These are phyloP conservation scores for Trametes hirsuta DNA, from an alignment of 1,284 basidiomycete genomes.

Conservation along the genomic window DNA sequence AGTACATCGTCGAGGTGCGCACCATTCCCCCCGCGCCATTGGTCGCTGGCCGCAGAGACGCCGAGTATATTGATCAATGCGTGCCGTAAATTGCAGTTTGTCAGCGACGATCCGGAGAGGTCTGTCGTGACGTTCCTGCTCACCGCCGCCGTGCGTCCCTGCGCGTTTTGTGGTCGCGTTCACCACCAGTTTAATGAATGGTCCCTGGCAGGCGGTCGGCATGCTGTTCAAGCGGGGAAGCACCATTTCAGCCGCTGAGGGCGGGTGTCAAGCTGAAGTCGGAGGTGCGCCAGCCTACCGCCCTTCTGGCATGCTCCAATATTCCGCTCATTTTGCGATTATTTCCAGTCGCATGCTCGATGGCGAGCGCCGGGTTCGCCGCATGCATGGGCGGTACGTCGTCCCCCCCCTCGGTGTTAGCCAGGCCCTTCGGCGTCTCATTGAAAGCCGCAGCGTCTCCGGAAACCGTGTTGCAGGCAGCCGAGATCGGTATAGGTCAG, in stretches of 20 bases:
- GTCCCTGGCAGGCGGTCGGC: constrained; percentile 69
- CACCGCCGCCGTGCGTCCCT: constrained; percentile 69
- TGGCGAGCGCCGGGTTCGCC: constrained; percentile 92
- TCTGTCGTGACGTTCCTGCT: constrained; percentile 86
- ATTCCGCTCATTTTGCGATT: constrained; percentile 6
- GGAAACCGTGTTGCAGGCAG: constrained; percentile 85
- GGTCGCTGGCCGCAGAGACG: neutral
- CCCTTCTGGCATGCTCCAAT: neutral
- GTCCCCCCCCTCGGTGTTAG: neutral
- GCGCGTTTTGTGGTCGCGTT: neutral
- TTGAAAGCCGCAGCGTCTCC: constrained; percentile 57
- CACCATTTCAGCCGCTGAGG: constrained; percentile 95
- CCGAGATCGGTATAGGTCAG: constrained; percentile 91
- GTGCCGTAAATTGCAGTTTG: constrained; percentile 53
- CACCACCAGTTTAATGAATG: neutral
- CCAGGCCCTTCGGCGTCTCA: constrained; percentile 5
- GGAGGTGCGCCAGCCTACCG: constrained; percentile 52
- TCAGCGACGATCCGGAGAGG: constrained; percentile 88
- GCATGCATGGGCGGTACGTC: constrained; percentile 86
- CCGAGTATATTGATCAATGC: neutral
- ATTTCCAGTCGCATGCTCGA: constrained; percentile 78
- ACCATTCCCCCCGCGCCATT: neutral
- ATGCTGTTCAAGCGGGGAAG: constrained; percentile 98
- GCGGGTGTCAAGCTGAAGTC: constrained; percentile 87
- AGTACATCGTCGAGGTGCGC: constrained; percentile 81